phyloP scores from a whole-genome alignment of 2,329 filamentous ascomycete species.

The Aspergillus luchuensis region DNA sequence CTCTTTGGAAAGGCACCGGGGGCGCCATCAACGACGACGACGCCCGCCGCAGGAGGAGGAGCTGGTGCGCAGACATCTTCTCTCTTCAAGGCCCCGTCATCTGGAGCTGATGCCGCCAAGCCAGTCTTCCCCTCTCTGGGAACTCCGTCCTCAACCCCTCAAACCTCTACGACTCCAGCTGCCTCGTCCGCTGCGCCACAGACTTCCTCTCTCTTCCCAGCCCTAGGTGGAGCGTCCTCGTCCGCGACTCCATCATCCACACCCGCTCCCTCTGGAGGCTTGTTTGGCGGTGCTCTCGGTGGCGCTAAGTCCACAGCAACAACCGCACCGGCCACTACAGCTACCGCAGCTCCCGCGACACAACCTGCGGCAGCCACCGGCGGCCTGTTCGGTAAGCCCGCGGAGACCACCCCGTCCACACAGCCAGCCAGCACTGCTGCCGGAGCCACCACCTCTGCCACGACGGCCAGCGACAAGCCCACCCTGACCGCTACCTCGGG shows the following conservation, averaged over 20 bases:
- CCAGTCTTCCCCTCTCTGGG: conserved; percentile 29
- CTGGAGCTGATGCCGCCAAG: conserved; percentile 29
- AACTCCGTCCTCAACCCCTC: conserved; percentile 22
- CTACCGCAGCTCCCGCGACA: conserved; percentile 24
- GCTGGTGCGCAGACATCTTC: conserved; percentile 25
- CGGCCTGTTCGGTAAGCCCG: conserved; percentile 31
- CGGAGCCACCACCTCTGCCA: conserved; percentile 20
- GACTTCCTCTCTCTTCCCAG: conserved; percentile 34
- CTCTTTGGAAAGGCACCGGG: conserved; percentile 26
- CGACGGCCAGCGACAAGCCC: conserved; percentile 27
- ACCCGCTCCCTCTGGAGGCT: conserved; percentile 27
- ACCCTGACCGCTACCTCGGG: conserved; percentile 32
- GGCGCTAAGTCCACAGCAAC: conserved; percentile 31
- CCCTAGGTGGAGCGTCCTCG: conserved; percentile 31
- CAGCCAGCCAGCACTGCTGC: conserved; percentile 24
- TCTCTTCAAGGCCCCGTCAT: conserved; percentile 32
- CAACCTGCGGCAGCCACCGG: conserved; percentile 23
- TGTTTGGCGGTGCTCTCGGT: conserved; percentile 32
- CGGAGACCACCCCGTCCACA: conserved; percentile 26
- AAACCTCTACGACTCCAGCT: conserved; percentile 29
- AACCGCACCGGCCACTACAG: not conserved
- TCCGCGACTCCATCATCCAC: conserved; percentile 36
- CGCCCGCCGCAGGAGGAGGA: not conserved
- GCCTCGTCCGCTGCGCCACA: conserved; percentile 35
- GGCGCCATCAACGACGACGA: not conserved